Conservation (phyloP, 306 rosid species). For the Rosa multiflora region DNA sequence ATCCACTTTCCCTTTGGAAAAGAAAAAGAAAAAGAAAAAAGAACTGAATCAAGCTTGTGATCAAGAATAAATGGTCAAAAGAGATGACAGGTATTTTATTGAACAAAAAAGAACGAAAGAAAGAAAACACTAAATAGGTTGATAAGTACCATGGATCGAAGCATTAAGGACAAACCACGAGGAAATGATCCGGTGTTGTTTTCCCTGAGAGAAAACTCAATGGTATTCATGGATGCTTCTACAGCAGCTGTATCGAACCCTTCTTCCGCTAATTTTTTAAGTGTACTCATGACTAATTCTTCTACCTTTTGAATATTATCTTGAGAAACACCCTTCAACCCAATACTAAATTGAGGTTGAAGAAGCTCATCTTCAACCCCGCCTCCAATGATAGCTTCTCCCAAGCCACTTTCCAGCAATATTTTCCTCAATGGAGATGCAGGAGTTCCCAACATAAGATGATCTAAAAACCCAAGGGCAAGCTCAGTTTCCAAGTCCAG, state of each 20-base stretch:
- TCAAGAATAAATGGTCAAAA: conserved; percentile 4
- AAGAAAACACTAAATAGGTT: conserved; percentile 14
- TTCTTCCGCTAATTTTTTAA: conserved; percentile 72
- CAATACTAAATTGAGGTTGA: conserved; percentile 95
- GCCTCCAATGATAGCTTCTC: conserved; percentile 97
- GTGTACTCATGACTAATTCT: conserved; percentile 61
- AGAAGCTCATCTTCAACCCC: conserved; percentile 97
- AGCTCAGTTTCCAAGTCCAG: conserved; percentile 78
- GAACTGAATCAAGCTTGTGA: conserved; percentile 8
- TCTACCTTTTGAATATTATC: conserved; percentile 82
- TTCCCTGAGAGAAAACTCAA: conserved; percentile 96
- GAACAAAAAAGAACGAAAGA: conserved; percentile 3
- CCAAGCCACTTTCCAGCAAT: conserved; percentile 93
- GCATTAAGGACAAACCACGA: conserved; percentile 94
- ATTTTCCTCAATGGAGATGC: conserved; percentile 93
- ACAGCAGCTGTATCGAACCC: conserved; percentile 87
- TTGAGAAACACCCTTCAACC: conserved; percentile 82
- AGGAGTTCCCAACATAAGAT: conserved; percentile 98
- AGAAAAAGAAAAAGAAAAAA: conserved; percentile 9
- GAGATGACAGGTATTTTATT: conserved; percentile 14
- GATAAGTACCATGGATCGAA: conserved; percentile 80
- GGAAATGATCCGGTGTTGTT: conserved; percentile 99
- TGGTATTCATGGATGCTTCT: conserved; percentile 99
- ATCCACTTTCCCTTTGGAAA: conserved; percentile 86
- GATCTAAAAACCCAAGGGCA: conserved; percentile 84